A percentile compares a stretch with the other conserved stretches of the same genome.
Conservation (phyloP, 2,329 filamentous ascomycete genomes). For the Raffaelea arxii region DNA sequence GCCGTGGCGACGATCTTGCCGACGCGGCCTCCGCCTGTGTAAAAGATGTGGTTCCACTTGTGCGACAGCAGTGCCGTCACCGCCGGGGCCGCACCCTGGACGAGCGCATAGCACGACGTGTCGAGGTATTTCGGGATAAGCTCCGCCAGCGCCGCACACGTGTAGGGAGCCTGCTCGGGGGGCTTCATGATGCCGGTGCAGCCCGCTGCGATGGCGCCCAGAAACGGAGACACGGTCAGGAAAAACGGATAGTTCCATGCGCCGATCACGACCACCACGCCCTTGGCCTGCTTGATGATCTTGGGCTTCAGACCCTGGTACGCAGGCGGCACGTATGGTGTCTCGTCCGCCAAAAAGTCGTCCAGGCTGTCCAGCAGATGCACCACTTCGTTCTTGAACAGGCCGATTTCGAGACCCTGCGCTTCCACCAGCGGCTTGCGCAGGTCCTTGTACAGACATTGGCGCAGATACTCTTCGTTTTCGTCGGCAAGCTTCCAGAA, state of each 20-base stretch:
- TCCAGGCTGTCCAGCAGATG: slow-evolving; percentile 27
- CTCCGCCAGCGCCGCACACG: slow-evolving; percentile 26
- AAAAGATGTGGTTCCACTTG: slow-evolving; percentile 35
- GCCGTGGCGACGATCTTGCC: slow-evolving; percentile 27
- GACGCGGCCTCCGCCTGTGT: slow-evolving; percentile 29
- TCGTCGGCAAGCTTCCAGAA: slow-evolving; percentile 31
- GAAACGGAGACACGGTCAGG: slow-evolving; percentile 25
- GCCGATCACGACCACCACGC: slow-evolving; percentile 32
- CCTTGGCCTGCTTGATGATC: slow-evolving; percentile 27
- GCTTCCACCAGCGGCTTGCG: slow-evolving; percentile 24
- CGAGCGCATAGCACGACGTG: slow-evolving; percentile 11
- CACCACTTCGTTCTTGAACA: slow-evolving; percentile 24
- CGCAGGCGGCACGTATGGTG: slow-evolving; percentile 23
- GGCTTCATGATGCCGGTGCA: slow-evolving; percentile 32
- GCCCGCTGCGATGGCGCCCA: slow-evolving; percentile 34
- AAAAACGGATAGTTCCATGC: slow-evolving; percentile 37
- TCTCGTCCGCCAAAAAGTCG: slow-evolving; percentile 19
- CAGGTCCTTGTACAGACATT: slow-evolving; percentile 25
- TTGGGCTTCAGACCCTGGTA: slow-evolving; percentile 16
- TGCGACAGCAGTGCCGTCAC: slow-evolving; percentile 28
- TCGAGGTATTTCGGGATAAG: slow-evolving; percentile 33
- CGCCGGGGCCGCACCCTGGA: slow-evolving; percentile 20
- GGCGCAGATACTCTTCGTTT: slow-evolving; percentile 22
- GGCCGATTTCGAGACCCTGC: slow-evolving; percentile 19
- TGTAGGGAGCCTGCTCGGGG: slow-evolving; percentile 25